Evolutionary conservation across 306 rosid genomes (phyloP).

Genomic region (Inga leiocalycina): DNA sequence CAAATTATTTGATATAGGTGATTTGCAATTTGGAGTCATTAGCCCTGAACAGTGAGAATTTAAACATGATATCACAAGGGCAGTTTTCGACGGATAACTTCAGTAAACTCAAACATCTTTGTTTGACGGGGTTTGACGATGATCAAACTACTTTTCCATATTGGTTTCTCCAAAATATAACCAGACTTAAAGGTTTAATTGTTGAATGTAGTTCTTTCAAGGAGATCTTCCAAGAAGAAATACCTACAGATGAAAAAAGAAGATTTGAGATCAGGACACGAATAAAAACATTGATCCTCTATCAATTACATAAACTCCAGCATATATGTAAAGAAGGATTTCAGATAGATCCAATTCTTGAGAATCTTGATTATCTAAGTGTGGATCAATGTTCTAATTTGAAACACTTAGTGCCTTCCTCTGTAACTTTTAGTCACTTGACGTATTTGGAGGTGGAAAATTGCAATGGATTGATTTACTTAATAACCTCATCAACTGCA

Average conservation of each 20-base stretch:
- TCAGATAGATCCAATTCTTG: background rate
- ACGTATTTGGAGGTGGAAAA: background rate
- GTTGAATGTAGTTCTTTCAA: background rate
- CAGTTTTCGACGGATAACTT: background rate
- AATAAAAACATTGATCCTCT: rapidly evolving
- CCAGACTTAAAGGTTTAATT: background rate
- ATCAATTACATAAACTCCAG: background rate
- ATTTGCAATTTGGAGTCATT: background rate
- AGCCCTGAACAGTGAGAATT: background rate
- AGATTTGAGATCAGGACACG: background rate
- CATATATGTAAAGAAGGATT: background rate
- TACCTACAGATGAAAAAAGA: no score
- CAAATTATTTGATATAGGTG: background rate
- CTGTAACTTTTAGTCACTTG: background rate
- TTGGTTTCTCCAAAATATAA: background rate
- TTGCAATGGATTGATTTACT: background rate
- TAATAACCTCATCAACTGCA: background rate
- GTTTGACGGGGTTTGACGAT: background rate
- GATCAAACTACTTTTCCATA: background rate
- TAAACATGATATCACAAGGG: background rate
- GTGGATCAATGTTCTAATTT: background rate
- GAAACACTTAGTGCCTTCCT: background rate
- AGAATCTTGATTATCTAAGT: background rate
- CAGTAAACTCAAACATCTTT: background rate
- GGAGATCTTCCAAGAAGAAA: no score